Evolutionary conservation across 257 asterid species (phyloP).

Genomic region (Fraxinus cuspidata): DNA sequence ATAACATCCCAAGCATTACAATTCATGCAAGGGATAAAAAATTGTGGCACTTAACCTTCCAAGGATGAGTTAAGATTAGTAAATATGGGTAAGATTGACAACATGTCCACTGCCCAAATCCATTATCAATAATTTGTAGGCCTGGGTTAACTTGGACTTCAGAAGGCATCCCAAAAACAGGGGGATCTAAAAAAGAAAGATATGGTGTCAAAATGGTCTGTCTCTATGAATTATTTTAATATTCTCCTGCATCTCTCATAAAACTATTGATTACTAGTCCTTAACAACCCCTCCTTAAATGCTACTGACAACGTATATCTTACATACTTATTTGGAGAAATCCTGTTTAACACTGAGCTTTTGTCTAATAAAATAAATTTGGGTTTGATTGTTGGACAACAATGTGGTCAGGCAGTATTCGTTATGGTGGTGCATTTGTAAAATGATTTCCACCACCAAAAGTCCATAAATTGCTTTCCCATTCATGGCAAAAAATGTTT

Average conservation of each 20-base stretch:
- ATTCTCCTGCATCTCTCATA: background rate
- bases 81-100: background rate
- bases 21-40: background rate
- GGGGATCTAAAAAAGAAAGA: background rate
- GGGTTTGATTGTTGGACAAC: conserved; percentile 1
- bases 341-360: background rate
- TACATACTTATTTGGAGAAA: background rate
- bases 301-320: background rate
- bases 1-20: background rate
- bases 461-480: background rate
- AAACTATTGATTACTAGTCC: background rate
- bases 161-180: background rate
- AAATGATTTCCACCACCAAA: background rate
- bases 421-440: background rate
- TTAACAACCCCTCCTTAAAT: background rate
- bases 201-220: background rate
- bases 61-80: background rate
- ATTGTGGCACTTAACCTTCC: background rate
- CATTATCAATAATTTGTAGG: background rate
- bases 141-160: background rate
- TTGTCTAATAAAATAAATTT: background rate
- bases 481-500: background rate
- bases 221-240: too few species aligned
- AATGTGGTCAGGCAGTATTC: background rate
- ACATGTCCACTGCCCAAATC: background rate